Conservation (phyloP, 371 early-diverging fungal genomes). For the Blakeslea trispora region DNA sequence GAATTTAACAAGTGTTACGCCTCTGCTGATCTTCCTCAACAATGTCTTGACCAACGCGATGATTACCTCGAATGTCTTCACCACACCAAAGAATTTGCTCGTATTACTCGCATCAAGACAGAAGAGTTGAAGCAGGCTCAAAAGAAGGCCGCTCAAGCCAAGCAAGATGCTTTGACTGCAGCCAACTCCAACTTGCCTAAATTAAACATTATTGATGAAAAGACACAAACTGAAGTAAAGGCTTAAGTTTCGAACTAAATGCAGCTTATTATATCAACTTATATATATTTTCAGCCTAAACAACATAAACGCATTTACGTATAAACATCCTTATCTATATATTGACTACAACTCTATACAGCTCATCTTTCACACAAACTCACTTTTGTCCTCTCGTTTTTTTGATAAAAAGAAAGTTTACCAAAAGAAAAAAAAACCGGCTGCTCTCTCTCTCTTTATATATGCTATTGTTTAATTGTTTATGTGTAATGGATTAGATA, state of each 20-base stretch:
- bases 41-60: conserved; percentile 73
- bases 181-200: conserved; percentile 60
- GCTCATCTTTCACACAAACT: too few species aligned
- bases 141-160: conserved; percentile 48
- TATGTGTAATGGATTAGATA: too few species aligned
- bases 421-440: not conserved
- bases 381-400: not conserved
- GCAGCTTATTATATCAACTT: not conserved
- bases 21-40: conserved; percentile 67
- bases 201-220: conserved; percentile 57
- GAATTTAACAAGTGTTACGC: conserved; percentile 86
- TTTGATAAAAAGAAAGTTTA: not conserved
- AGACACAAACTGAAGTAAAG: conserved; percentile 4
- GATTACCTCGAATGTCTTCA: conserved; percentile 86
- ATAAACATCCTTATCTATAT: not conserved
- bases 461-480: not conserved
- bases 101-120: conserved; percentile 60
- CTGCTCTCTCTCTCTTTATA: not conserved
- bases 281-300: not conserved
- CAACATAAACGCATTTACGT: too few species aligned
- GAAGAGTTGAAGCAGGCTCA: conserved; percentile 63
- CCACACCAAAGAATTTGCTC: conserved; percentile 71
- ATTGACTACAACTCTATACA: not conserved
- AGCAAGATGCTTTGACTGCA: conserved; percentile 57
- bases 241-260: conserved; percentile 1